Conservation (phyloP, 768 basidiomycete genomes). For the Lactarius sp. region DNA sequence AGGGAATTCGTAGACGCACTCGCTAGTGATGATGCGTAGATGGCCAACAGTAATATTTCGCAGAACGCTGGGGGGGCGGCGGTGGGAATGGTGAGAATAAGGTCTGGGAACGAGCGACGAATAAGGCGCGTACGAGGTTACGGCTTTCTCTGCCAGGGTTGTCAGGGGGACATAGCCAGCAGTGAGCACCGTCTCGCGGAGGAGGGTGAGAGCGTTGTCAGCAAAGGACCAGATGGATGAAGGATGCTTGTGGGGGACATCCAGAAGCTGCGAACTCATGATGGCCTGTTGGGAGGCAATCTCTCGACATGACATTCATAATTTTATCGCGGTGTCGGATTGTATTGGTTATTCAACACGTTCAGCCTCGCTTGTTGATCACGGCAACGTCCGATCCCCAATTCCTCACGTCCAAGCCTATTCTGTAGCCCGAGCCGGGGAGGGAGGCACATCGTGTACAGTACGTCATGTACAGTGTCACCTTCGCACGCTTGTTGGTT, state of each 20-base stretch:
- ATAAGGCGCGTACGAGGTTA: conserved; percentile 3
- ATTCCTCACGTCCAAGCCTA: no score
- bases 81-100: background rate
- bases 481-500: no score
- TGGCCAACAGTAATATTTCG: conserved; percentile 2
- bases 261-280: conserved; percentile 10
- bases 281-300: background rate
- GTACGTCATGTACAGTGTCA: no score
- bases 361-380: background rate
- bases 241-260: conserved; percentile 12
- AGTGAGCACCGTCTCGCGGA: conserved; percentile 5
- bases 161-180: conserved; percentile 10
- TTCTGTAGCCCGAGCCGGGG: no score
- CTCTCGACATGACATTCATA: background rate
- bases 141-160: conserved; percentile 9
- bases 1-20: background rate
- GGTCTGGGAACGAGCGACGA: background rate
- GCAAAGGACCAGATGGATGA: conserved; percentile 13
- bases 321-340: background rate
- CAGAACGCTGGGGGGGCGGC: background rate
- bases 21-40: conserved; percentile 1
- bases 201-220: conserved; percentile 7
- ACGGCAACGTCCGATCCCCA: background rate
- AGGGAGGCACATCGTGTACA: no score
- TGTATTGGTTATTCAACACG: no score